Evolutionary conservation across 176 grass and related monocot species (phyloP), one percentile per base, ranked within the genome.

Genomic region (Hyparrhenia diplandra): DNA sequence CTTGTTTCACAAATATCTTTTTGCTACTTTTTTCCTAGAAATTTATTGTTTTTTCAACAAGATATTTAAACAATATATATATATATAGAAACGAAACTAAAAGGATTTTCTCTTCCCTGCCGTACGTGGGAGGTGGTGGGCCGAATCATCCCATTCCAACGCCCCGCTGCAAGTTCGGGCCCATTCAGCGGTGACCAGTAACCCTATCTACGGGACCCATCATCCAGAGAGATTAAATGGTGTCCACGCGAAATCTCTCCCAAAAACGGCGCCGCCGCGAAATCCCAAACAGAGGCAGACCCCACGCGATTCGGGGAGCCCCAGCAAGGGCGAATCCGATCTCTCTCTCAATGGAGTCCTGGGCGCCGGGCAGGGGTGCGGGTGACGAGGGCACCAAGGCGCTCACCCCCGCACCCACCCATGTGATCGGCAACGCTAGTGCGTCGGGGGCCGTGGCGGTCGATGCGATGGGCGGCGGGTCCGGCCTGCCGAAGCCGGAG

Each of bases 401-500:
- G 29, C 29, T 64, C n/a, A 73, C 37, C 80, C 67, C 67, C 21
- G 62, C 20, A 3, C 67, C n/a, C n/a, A n/a, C 66, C 25, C n/a
- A 28, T 17, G 67, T 31, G 17, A 35, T n/a, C 67, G 80, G 39
- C 76, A 65, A 78, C 41, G 76, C 43, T 13, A 21, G 47, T 20
- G 63, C 60, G 24, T 47, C 41, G 24, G 71, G 71, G 49, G 70
- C 60, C 30, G 54, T 43, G 69, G 68, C 49, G 60, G 78, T 63
- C 20, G 63, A 18, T 27, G 14, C 72, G 47, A 75, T 68, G 52
- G 32, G 75, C 37, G 84, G 78, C 12, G 63, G 94, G 34, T 35
- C 81, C 81, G 73, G 86, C 28, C 59, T 83, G 69, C 91, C 91
- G 4, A 97, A 97, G 82, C 85, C 89, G 51, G 94, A 97, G 76